Percentiles rank a stretch among this genome's conserved stretches.
Evolutionary conservation across 2,329 filamentous ascomycete genomes (phyloP).

Genomic region (Tolypocladium ophioglossoides): DNA sequence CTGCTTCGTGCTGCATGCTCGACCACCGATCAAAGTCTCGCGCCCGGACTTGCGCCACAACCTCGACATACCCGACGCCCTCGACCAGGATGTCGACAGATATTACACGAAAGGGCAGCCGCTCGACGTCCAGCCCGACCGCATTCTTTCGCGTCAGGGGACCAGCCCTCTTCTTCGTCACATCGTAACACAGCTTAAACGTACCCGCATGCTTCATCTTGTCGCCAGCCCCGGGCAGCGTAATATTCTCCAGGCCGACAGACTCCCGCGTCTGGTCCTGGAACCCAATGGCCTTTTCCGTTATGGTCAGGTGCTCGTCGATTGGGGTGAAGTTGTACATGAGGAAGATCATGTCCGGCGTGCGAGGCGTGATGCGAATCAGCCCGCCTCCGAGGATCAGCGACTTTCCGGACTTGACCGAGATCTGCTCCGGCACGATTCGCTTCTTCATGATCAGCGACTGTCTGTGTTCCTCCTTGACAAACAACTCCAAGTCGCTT

Average conservation of each 20-base stretch:
- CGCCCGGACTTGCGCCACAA: slow-evolving; percentile 69
- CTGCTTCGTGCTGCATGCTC: slow-evolving; percentile 7
- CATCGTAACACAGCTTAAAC: slow-evolving; percentile 69
- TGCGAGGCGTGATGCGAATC: slow-evolving; percentile 71
- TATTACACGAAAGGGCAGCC: slow-evolving; percentile 69
- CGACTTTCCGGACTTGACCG: slow-evolving; percentile 66
- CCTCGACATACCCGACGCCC: slow-evolving; percentile 86
- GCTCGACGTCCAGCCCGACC: slow-evolving; percentile 51
- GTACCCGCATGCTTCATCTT: slow-evolving; percentile 60
- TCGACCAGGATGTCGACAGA: slow-evolving; percentile 81
- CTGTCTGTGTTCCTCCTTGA: slow-evolving; percentile 53
- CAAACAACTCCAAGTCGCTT: slow-evolving; percentile 59
- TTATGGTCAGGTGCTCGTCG: slow-evolving; percentile 63
- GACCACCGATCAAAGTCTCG: slow-evolving; percentile 24
- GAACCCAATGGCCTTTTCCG: slow-evolving; percentile 66
- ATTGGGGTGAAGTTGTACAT: slow-evolving; percentile 83
- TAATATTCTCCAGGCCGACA: slow-evolving; percentile 52
- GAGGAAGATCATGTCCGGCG: slow-evolving; percentile 53
- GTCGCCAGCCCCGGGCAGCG: slow-evolving; percentile 43
- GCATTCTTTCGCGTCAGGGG: slow-evolving; percentile 56
- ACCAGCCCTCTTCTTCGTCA: slow-evolving; percentile 69
- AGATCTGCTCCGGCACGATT: slow-evolving; percentile 60
- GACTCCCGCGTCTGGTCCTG: slow-evolving; percentile 51
- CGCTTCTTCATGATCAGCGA: slow-evolving; percentile 71
- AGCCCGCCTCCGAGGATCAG: slow-evolving; percentile 71